Evolutionary conservation across 106 monocot genomes (phyloP).

Genomic region (Dendrobium catenatum): DNA sequence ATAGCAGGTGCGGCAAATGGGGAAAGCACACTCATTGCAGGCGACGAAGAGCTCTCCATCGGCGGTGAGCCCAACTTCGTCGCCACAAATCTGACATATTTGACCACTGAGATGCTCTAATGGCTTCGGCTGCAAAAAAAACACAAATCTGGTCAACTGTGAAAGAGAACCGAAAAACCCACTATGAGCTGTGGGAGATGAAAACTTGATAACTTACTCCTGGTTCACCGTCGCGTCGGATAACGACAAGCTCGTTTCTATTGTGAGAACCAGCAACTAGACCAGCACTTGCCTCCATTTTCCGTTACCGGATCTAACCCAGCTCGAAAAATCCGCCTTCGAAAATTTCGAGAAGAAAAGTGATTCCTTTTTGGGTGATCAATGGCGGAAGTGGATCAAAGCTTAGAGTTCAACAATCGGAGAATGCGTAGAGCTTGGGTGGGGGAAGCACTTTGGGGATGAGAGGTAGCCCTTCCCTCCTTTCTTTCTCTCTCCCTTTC

Average conservation of each 20-base stretch:
- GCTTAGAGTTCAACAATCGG: background rate
- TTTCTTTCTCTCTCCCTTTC: background rate
- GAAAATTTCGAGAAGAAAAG: background rate
- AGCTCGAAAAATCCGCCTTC: background rate
- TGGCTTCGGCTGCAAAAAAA: constrained; percentile 62
- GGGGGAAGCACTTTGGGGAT: background rate
- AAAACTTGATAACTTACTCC: constrained; percentile 29
- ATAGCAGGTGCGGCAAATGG: constrained; percentile 74
- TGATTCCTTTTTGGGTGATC: background rate
- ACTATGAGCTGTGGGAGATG: background rate
- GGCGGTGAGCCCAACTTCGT: constrained; percentile 73
- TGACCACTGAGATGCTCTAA: constrained; percentile 64
- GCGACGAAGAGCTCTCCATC: constrained; percentile 91
- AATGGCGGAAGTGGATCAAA: background rate
- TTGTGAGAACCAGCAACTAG: constrained; percentile 89
- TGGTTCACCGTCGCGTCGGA: constrained; percentile 64
- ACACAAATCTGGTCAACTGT: background rate
- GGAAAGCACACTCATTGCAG: constrained; percentile 95
- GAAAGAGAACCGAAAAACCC: background rate
- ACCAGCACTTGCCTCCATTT: constrained; percentile 67
- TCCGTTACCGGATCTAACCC: background rate
- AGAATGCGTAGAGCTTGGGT: background rate
- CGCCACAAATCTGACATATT: constrained; percentile 95
- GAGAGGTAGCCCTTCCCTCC: background rate
- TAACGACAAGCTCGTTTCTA: constrained; percentile 88